Conservation (phyloP, 208 protist genomes). For the Leishmania lainsoni region DNA sequence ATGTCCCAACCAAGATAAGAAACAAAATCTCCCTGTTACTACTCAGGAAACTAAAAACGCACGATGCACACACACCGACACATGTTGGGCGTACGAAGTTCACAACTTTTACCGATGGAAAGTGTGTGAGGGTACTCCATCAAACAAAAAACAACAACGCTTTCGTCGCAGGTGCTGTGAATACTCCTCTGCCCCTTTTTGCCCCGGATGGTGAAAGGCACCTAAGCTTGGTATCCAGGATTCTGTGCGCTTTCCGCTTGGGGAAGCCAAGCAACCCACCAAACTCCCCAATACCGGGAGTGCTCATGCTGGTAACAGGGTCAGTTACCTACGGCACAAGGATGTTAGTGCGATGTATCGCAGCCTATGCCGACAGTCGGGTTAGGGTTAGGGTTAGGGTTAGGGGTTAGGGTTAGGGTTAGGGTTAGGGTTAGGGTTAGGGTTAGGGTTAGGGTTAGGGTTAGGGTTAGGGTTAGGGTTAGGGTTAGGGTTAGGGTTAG, state of each 20-base stretch:
- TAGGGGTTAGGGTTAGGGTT: too few relatives aligned
- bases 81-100: not conserved
- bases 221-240: not conserved
- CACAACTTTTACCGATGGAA: not conserved
- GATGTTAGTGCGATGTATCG: not conserved
- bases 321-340: not conserved
- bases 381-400: too few relatives aligned
- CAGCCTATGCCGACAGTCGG: not conserved
- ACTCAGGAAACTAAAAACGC: not conserved
- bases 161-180: not conserved
- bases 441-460: too few relatives aligned
- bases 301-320: not conserved
- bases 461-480: too few relatives aligned
- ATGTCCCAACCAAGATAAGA: too few relatives aligned
- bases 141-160: not conserved
- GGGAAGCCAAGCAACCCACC: not conserved
- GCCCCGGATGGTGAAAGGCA: too few relatives aligned
- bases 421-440: too few relatives aligned
- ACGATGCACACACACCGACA: not conserved
- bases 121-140: not conserved
- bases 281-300: not conserved
- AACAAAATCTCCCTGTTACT: not conserved
- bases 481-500: too few relatives aligned
- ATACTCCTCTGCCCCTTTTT: not conserved
- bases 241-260: not conserved